Conservation (phyloP, 148 eudicot genomes). For the Vaccinium macrocarpon region DNA sequence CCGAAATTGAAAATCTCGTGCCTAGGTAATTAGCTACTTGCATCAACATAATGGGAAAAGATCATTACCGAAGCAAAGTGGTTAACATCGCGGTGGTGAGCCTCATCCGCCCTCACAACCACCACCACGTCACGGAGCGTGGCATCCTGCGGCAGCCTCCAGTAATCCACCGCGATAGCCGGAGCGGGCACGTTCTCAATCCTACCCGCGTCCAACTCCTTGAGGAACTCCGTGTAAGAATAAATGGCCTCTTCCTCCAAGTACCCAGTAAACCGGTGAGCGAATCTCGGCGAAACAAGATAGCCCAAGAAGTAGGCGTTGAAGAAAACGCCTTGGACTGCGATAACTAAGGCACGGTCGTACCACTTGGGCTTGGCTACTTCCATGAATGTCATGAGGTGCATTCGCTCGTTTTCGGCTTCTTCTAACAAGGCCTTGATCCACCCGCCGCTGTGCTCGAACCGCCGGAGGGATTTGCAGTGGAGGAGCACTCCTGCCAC, state of each 20-base stretch:
- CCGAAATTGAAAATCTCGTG: background rate
- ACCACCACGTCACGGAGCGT: slow-evolving; percentile 75
- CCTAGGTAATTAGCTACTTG: background rate
- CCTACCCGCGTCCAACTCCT: slow-evolving; percentile 69
- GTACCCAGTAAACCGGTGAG: slow-evolving; percentile 79
- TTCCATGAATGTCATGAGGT: slow-evolving; percentile 93
- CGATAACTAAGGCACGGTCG: slow-evolving; percentile 67
- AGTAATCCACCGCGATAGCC: slow-evolving; percentile 82
- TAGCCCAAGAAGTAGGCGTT: slow-evolving; percentile 81
- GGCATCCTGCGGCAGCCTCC: slow-evolving; percentile 60
- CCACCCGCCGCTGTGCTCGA: slow-evolving; percentile 96
- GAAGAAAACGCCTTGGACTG: slow-evolving; percentile 88
- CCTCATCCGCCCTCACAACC: slow-evolving; percentile 90
- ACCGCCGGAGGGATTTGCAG: slow-evolving; percentile 69
- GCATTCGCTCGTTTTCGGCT: slow-evolving; percentile 93
- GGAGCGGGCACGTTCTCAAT: slow-evolving; percentile 79
- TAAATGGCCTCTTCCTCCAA: slow-evolving; percentile 88
- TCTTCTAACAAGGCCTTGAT: slow-evolving; percentile 80
- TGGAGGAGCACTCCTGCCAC: slow-evolving; percentile 90
- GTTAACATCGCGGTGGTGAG: slow-evolving; percentile 92
- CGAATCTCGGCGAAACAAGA: slow-evolving; percentile 65
- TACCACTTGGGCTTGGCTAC: slow-evolving; percentile 75
- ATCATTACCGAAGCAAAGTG: slow-evolving; percentile 77
- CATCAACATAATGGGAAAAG: background rate
- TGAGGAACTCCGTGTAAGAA: slow-evolving; percentile 79